Percentiles rank a stretch among this genome's conserved stretches.
Evolutionary conservation across 2,329 filamentous ascomycete species (phyloP).

Genomic region (Dothiorella sarmentorum): DNA sequence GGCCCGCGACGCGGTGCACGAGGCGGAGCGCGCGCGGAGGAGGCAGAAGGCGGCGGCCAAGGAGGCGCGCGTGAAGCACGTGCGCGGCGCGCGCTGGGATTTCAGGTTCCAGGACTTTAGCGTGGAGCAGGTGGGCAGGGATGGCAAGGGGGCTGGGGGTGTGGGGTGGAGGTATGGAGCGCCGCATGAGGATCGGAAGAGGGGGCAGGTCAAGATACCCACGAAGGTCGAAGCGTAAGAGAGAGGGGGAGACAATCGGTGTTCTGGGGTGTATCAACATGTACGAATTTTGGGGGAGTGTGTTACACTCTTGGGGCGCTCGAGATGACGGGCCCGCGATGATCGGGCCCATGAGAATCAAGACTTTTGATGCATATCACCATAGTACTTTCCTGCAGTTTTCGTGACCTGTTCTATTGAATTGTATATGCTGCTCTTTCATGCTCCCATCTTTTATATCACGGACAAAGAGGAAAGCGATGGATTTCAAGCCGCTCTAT

Average conservation of each 20-base stretch:
- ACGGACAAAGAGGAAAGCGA: too few relatives aligned
- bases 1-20: slow-evolving; percentile 34
- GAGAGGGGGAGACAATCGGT: too few relatives aligned
- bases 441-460: too few relatives aligned
- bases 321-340: neutral
- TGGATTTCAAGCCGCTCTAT: too few relatives aligned
- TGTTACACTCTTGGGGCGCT: too few relatives aligned
- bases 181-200: slow-evolving; percentile 60
- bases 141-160: slow-evolving; percentile 52
- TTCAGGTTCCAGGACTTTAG: slow-evolving; percentile 60
- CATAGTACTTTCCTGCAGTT: too few relatives aligned
- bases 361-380: neutral
- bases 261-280: neutral
- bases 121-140: slow-evolving; percentile 52
- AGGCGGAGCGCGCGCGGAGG: slow-evolving; percentile 37
- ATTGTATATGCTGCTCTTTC: too few relatives aligned
- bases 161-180: slow-evolving; percentile 61
- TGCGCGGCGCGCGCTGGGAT: slow-evolving; percentile 53
- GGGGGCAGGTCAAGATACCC: slow-evolving; percentile 61
- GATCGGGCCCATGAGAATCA: neutral
- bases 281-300: neutral
- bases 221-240: slow-evolving; percentile 50
- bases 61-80: slow-evolving; percentile 31
- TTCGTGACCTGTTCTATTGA: too few relatives aligned
- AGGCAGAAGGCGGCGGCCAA: slow-evolving; percentile 44